These are phyloP conservation scores for Gnomoniopsis smithogilvyi DNA, from an alignment of 2,329 filamentous ascomycete species.

Conservation along the genomic window DNA sequence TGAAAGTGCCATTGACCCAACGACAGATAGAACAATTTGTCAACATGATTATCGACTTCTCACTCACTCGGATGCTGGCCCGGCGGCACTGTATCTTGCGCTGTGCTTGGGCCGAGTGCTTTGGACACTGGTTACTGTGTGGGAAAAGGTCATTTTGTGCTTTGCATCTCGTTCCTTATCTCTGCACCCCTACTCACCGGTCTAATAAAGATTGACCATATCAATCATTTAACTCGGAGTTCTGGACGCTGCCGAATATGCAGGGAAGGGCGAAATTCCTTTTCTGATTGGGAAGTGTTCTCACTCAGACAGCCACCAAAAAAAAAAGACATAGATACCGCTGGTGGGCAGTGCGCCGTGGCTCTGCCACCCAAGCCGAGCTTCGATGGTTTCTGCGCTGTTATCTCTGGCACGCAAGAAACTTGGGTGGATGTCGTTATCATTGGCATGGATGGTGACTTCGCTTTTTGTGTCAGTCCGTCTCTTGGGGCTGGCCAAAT, in stretches of 20 bases:
- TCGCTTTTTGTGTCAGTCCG: neutral
- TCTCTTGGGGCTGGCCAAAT: neutral
- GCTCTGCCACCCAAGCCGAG: too few relatives aligned
- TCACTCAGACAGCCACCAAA: too few relatives aligned
- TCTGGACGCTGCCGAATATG: neutral
- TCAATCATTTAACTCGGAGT: neutral
- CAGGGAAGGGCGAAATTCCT: neutral
- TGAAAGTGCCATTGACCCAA: too few relatives aligned
- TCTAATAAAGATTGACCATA: neutral
- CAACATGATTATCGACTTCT: too few relatives aligned
- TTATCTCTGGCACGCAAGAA: conserved; percentile 8
- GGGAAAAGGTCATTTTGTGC: too few relatives aligned
- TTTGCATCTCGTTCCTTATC: neutral
- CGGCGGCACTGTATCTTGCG: too few relatives aligned
- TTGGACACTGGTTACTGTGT: too few relatives aligned
- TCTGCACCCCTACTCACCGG: neutral
- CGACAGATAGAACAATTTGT: too few relatives aligned
- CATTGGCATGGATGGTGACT: conserved; percentile 10
- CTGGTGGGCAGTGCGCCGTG: too few relatives aligned
- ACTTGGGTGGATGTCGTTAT: conserved; percentile 15
- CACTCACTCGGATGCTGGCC: too few relatives aligned
- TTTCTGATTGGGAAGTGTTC: neutral
- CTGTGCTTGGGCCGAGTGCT: too few relatives aligned
- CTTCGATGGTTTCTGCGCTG: neutral
- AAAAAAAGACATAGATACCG: too few relatives aligned